Base-by-base conservation (phyloP, 805 yeast species). In the Lipomyces orientalis region DNA sequence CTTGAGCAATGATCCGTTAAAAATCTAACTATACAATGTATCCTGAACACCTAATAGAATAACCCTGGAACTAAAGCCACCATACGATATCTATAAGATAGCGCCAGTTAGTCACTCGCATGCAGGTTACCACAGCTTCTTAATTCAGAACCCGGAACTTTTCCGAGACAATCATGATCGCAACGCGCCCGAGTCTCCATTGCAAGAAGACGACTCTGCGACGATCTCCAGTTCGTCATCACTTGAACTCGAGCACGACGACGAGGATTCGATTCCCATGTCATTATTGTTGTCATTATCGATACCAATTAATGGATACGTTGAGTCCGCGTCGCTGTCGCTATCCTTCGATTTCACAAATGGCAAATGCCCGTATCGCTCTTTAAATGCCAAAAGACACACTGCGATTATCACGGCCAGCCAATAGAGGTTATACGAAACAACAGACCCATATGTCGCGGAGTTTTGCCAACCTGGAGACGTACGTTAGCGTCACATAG, bases 351-450 rank as follows among this genome's bases (percentile, higher is more conserved):
- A 37, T 12, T 37, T 37, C 43, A 37, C 43, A 37, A 37, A 12
- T 37, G 43, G 43, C 2, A 37, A 16, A 12, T 37, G 43, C 4
- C 96, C 97, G 29, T 79, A 79, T 79, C 83, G 90, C 84, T 93
- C 98, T 82, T 91, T 94, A 80, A 75, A 92, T 71, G 88, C 80
- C 91, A 93, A 86, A 73, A 88, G 78, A 25, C 76, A 64, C 54
- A 94, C 76, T 49, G 83, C 80, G 22, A 81, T 68, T 68, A 90
- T 89, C 64, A 91, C 77, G 51, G 80, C 78, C 61, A 93, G 73
- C 98, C 98, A 93, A 83, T 93, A 93, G 70, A 89, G 72, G 81
- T 91, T 91, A 83, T 93, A 93, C 59, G 93, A 86, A 63, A 93
- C 81, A 67, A 93, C 92, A 2, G 97, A 91, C 64, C 97, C 97